Evolutionary conservation across 345 rosid species (phyloP).

Genomic region (Rhodamnia argentea): DNA sequence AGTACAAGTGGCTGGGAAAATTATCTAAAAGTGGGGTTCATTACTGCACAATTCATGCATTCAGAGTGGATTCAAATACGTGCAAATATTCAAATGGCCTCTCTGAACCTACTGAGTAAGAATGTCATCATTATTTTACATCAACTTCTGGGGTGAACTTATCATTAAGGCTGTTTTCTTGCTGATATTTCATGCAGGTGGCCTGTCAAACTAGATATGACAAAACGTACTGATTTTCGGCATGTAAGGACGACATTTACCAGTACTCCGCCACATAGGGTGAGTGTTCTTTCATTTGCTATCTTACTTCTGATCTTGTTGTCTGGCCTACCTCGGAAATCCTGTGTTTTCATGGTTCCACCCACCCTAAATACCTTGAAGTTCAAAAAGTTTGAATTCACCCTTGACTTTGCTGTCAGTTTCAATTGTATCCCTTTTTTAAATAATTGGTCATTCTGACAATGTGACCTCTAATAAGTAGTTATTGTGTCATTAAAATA

Average conservation of each 20-base stretch:
- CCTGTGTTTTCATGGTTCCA: neutral
- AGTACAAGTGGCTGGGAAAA: slow-evolving; percentile 71
- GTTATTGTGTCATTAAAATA: neutral
- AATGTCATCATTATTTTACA: slow-evolving; percentile 1
- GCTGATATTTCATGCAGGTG: slow-evolving; percentile 53
- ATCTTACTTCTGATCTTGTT: neutral
- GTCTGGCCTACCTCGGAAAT: neutral
- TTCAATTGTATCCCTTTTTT: neutral
- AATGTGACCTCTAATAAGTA: neutral
- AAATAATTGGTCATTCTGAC: neutral
- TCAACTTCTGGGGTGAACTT: neutral
- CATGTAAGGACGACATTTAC: slow-evolving; percentile 68
- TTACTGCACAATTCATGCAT: slow-evolving; percentile 72
- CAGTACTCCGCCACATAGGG: slow-evolving; percentile 68
- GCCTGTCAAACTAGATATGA: slow-evolving; percentile 90
- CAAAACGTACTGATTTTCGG: slow-evolving; percentile 84
- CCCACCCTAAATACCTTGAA: neutral
- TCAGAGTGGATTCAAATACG: slow-evolving; percentile 55
- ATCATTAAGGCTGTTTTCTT: neutral
- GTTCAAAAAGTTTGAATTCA: neutral
- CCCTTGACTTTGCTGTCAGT: neutral
- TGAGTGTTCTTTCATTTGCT: slow-evolving; percentile 21
- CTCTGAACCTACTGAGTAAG: slow-evolving; percentile 91
- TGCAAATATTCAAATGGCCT: slow-evolving; percentile 62
- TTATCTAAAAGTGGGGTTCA: slow-evolving; percentile 88